Conservation (phyloP, 176 grass and related monocot genomes). For the Pharus latifolius region DNA sequence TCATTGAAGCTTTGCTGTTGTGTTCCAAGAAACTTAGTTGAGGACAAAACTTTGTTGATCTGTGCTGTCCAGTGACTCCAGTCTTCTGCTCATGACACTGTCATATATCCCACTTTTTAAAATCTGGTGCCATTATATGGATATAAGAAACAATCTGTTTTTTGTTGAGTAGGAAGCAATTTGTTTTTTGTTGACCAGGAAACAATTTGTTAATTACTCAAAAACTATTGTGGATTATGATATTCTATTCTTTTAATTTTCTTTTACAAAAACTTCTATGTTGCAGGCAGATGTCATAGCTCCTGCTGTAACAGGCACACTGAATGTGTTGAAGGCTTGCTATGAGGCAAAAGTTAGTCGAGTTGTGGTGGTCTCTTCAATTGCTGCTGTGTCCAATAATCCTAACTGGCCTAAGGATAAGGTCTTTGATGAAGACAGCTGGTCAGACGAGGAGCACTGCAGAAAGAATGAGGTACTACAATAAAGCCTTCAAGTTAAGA, state of each 20-base stretch:
- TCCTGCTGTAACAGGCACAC: slow-evolving; percentile 71
- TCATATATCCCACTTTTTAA: neutral
- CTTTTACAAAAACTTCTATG: neutral
- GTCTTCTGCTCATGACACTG: neutral
- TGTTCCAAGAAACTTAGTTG: neutral
- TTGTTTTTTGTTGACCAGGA: too few species aligned
- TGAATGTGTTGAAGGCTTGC: slow-evolving; percentile 72
- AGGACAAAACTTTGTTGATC: neutral
- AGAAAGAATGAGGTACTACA: slow-evolving; percentile 52
- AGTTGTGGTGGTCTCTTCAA: slow-evolving; percentile 65
- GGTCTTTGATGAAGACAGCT: slow-evolving; percentile 55
- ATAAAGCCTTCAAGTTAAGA: neutral
- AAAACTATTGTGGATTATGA: neutral
- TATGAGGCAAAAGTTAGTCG: slow-evolving; percentile 52
- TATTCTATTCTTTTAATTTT: neutral
- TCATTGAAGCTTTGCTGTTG: neutral
- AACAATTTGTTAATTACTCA: neutral
- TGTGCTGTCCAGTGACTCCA: too few species aligned
- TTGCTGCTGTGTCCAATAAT: slow-evolving; percentile 10
- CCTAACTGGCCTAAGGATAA: slow-evolving; percentile 59
- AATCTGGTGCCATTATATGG: neutral
- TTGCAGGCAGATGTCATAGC: slow-evolving; percentile 45
- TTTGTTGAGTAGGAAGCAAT: too few species aligned
- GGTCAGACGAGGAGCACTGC: slow-evolving; percentile 56
- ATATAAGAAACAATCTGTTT: neutral